Evolutionary conservation across 352 stramenopile species (phyloP).

Genomic region (Pythium grandisporangium): DNA sequence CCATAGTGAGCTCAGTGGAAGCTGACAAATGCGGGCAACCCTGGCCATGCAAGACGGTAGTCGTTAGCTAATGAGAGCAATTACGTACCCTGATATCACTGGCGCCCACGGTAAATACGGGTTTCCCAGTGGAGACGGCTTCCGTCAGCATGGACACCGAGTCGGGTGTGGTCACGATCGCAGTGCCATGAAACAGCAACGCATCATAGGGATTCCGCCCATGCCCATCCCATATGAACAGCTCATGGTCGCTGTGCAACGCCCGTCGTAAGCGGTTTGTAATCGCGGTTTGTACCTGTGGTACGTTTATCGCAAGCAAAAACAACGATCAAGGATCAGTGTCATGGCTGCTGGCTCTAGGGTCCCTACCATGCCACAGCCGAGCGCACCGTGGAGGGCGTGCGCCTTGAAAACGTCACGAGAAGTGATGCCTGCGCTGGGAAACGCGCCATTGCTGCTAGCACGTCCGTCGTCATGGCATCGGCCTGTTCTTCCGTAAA

Average conservation of each 20-base stretch:
- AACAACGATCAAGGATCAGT: not conserved
- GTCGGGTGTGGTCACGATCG: slow-evolving; percentile 62
- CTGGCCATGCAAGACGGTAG: no score
- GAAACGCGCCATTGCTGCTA: slow-evolving; percentile 4
- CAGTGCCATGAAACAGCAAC: slow-evolving; percentile 34
- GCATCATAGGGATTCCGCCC: slow-evolving; percentile 62
- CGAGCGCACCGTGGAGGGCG: slow-evolving; percentile 19
- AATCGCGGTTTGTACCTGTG: slow-evolving; percentile 30
- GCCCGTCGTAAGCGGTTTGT: slow-evolving; percentile 7
- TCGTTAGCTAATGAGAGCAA: no score
- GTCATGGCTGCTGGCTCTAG: no score
- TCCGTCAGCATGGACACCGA: slow-evolving; percentile 81
- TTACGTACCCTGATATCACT: slow-evolving; percentile 41
- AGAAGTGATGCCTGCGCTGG: slow-evolving; percentile 19
- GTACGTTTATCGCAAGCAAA: not conserved
- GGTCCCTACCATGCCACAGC: no score
- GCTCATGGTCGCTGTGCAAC: slow-evolving; percentile 9
- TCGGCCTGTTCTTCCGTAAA: slow-evolving; percentile 26
- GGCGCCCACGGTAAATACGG: slow-evolving; percentile 38
- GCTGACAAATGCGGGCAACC: no score
- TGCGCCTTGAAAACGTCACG: slow-evolving; percentile 63
- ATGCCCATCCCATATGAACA: slow-evolving; percentile 42
- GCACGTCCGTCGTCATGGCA: slow-evolving; percentile 32
- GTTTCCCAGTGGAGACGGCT: slow-evolving; percentile 40
- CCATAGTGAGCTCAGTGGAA: no score